Conservation (phyloP, 2,329 filamentous ascomycete species). For the Zymoseptoria crescenta region DNA sequence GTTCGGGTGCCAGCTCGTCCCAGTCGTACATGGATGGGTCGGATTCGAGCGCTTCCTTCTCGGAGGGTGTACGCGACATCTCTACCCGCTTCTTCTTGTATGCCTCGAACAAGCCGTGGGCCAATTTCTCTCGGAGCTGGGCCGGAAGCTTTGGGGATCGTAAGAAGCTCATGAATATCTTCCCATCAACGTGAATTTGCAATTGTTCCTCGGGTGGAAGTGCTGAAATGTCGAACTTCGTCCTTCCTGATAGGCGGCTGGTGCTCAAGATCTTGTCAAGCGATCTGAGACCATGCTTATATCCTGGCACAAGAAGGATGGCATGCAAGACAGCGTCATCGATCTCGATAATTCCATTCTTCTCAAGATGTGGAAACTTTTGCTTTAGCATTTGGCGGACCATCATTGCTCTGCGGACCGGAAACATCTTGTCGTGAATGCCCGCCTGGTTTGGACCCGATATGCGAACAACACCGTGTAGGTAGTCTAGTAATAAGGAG, state of each 20-base stretch:
- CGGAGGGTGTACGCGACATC: conserved; percentile 23
- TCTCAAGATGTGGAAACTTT: conserved; percentile 26
- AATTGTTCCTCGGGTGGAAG: conserved; percentile 31
- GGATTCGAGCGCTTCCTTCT: conserved; percentile 22
- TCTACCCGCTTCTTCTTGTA: conserved; percentile 27
- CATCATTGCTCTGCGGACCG: conserved; percentile 28
- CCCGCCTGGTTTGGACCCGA: conserved; percentile 25
- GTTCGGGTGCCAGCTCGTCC: conserved; percentile 27
- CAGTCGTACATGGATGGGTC: conserved; percentile 29
- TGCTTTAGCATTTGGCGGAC: conserved; percentile 27
- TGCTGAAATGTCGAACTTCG: conserved; percentile 28
- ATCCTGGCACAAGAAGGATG: conserved; percentile 27
- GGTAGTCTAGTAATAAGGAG: conserved; percentile 24
- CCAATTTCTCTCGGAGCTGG: conserved; percentile 27
- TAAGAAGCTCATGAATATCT: conserved; percentile 29
- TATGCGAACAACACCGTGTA: conserved; percentile 28
- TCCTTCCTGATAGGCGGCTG: conserved; percentile 25
- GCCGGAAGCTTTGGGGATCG: conserved; percentile 27
- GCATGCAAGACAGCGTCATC: conserved; percentile 30
- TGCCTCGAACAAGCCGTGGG: conserved; percentile 27
- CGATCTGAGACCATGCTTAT: conserved; percentile 28
- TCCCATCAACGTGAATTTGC: conserved; percentile 29
- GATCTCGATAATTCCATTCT: conserved; percentile 25
- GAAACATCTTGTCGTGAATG: conserved; percentile 24
- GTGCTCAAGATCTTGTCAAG: conserved; percentile 31